Percentiles rank a stretch among this genome's conserved stretches.
phyloP scores from a whole-genome alignment of 495 filamentous ascomycete genomes.

The Hypoxylon subgilvum region DNA sequence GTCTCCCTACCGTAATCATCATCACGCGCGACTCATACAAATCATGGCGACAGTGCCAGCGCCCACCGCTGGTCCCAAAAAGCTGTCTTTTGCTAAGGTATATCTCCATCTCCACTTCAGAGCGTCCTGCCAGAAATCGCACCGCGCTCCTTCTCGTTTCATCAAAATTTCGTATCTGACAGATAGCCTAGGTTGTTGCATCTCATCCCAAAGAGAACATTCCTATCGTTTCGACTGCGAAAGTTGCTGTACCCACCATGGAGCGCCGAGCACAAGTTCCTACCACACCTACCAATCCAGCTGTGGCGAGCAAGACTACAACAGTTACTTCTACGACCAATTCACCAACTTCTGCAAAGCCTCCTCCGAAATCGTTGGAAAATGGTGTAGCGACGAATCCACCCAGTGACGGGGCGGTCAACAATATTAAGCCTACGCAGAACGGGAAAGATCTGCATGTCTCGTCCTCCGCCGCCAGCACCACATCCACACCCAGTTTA shows the following conservation, averaged over 20 bases:
- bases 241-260: conserved; percentile 38
- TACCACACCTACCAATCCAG: conserved; percentile 10
- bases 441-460: conserved; percentile 48
- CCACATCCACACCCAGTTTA: conserved; percentile 51
- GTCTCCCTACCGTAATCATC: conserved; percentile 1
- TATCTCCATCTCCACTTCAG: conserved; percentile 32
- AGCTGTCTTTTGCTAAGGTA: conserved; percentile 66
- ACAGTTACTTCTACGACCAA: conserved; percentile 16
- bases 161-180: conserved; percentile 9
- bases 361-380: conserved; percentile 24
- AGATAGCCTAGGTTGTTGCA: conserved; percentile 56
- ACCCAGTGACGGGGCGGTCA: conserved; percentile 4
- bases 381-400: conserved; percentile 17
- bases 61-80: conserved; percentile 50
- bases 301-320: conserved; percentile 14
- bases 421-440: conserved; percentile 43
- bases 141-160: not conserved
- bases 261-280: conserved; percentile 36
- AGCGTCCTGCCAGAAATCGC: not conserved
- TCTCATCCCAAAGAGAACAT: conserved; percentile 56
- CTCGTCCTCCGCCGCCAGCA: conserved; percentile 22
- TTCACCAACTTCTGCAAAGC: conserved; percentile 25
- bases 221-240: conserved; percentile 39
- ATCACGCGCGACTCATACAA: conserved; percentile 17
- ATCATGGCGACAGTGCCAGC: conserved; percentile 51